These are phyloP conservation scores for Melampsora americana DNA, from an alignment of 1,284 basidiomycete genomes.

Conservation along the genomic window DNA sequence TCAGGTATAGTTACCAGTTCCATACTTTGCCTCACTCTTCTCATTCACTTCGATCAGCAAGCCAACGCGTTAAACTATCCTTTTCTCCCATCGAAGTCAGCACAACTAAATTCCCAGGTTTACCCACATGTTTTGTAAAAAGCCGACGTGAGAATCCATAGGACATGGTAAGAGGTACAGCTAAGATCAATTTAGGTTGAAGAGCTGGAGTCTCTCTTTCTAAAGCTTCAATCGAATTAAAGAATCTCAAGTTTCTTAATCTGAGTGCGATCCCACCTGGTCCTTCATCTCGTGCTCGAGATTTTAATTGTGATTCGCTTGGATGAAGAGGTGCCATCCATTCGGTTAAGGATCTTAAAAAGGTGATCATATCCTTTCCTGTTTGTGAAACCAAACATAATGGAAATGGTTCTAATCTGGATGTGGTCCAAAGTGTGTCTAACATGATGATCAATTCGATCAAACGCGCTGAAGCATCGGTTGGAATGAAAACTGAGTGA, in stretches of 20 bases:
- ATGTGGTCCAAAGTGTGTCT: conserved; percentile 96
- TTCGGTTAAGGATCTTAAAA: conserved; percentile 95
- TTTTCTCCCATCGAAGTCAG: conserved; percentile 72
- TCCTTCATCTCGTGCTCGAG: conserved; percentile 13
- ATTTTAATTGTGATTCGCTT: conserved; percentile 39
- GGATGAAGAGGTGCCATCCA: conserved; percentile 78
- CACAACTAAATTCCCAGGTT: conserved; percentile 77
- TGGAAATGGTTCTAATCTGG: conserved; percentile 61
- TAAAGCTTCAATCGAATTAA: conserved; percentile 74
- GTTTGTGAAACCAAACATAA: conserved; percentile 88
- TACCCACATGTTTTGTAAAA: conserved; percentile 76
- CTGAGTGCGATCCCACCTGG: conserved; percentile 4
- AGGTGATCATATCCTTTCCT: conserved; percentile 87
- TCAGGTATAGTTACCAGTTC: conserved; percentile 54
- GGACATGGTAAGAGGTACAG: conserved; percentile 84
- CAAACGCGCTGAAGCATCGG: conserved; percentile 87
- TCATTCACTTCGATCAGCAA: conserved; percentile 85
- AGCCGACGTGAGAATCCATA: conserved; percentile 84
- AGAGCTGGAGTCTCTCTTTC: conserved; percentile 65
- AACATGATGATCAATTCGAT: conserved; percentile 90
- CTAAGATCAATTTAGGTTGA: conserved; percentile 86
- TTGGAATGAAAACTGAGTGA: conserved; percentile 75
- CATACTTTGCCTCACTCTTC: conserved; percentile 68
- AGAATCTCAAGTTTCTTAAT: conserved; percentile 75
- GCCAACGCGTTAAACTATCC: conserved; percentile 69